Conservation (phyloP, 768 basidiomycete genomes). For the Kwoniella heveanensis region DNA sequence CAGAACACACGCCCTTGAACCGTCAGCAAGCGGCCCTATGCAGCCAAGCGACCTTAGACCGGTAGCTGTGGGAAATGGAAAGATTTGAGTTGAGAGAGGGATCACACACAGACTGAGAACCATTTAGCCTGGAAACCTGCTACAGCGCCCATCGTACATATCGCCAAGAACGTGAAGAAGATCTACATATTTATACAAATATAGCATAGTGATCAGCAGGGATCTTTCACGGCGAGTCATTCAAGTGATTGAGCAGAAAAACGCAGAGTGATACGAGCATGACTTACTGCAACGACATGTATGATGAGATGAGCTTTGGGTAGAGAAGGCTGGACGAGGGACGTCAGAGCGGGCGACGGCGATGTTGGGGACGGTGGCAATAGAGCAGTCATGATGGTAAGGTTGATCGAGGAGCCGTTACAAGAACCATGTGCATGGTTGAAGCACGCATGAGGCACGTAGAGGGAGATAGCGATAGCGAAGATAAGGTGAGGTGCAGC, state of each 20-base stretch:
- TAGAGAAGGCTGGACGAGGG: conserved; percentile 15
- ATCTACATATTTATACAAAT: conserved; percentile 57
- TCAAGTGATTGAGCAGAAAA: background rate
- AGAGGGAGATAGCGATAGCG: too few relatives aligned
- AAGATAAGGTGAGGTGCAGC: too few relatives aligned
- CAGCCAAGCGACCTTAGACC: too few relatives aligned
- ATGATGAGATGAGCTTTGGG: conserved; percentile 21
- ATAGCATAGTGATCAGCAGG: background rate
- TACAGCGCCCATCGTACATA: conserved; percentile 87
- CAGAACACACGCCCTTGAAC: too few relatives aligned
- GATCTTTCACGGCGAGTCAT: background rate
- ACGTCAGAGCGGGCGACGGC: background rate
- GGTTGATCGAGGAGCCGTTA: conserved; percentile 1
- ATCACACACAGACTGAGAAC: conserved; percentile 79
- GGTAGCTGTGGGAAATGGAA: too few relatives aligned
- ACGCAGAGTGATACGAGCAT: background rate
- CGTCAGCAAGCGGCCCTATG: conserved; percentile 1
- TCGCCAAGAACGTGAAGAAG: conserved; percentile 90
- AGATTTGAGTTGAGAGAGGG: too few relatives aligned
- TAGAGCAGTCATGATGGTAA: background rate
- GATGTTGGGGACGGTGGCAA: background rate
- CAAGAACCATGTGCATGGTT: too few relatives aligned
- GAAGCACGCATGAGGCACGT: too few relatives aligned
- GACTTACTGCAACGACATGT: conserved; percentile 21
- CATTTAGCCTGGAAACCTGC: conserved; percentile 85